phyloP scores from a whole-genome alignment of 306 rosid genomes.

The Carpinus viminea region DNA sequence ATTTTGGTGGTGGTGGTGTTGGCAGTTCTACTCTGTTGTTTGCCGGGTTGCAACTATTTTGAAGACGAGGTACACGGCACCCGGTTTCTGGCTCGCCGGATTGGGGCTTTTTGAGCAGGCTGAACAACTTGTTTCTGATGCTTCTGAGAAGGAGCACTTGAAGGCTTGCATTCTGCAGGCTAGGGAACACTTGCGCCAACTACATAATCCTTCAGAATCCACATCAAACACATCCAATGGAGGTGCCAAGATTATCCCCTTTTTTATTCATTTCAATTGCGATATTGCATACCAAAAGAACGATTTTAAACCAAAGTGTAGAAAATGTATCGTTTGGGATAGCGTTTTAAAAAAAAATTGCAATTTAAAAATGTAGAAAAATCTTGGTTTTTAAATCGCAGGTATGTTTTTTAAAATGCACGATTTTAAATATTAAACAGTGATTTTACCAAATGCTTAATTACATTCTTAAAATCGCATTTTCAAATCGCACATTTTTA shows the following conservation, averaged over 20 bases:
- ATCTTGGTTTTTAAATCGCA: no score
- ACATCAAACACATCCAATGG: slow-evolving; percentile 36
- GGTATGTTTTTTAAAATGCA: no score
- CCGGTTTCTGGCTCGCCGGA: slow-evolving; percentile 88
- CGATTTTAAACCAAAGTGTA: no score
- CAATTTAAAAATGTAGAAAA: no score
- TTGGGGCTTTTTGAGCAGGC: slow-evolving; percentile 73
- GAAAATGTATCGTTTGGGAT: no score
- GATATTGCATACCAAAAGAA: no score
- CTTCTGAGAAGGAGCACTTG: slow-evolving; percentile 59
- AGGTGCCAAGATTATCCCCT: slow-evolving; percentile 41
- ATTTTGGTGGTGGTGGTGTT: slow-evolving; percentile 20
- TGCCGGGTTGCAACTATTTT: slow-evolving; percentile 83
- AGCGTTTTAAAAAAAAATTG: no score
- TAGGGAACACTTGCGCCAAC: slow-evolving; percentile 58
- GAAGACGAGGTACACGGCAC: slow-evolving; percentile 79
- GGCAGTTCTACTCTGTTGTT: slow-evolving; percentile 62
- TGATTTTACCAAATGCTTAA: no score
- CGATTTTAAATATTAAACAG: no score
- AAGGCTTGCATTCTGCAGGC: slow-evolving; percentile 67
- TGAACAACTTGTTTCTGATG: slow-evolving; percentile 45
- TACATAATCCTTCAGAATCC: slow-evolving; percentile 45
- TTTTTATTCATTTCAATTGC: background rate
- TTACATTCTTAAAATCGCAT: no score
- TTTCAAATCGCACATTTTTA: no score